phyloP scores from a whole-genome alignment of 441 rosid species.

The Aquilaria agallochum region DNA sequence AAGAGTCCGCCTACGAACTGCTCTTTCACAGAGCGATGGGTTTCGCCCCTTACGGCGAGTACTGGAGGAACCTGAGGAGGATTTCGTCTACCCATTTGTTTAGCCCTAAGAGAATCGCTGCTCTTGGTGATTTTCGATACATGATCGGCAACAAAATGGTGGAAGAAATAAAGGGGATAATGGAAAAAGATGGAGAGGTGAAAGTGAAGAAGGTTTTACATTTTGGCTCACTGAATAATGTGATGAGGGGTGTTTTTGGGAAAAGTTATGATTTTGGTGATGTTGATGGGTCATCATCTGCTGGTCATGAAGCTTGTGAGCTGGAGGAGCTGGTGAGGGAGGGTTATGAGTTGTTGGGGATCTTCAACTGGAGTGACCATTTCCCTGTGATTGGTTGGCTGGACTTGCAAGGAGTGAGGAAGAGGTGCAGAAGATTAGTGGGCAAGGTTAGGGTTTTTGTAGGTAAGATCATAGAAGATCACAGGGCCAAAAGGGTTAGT shows the following conservation, averaged over 20 bases:
- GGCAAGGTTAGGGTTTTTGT: slow-evolving; percentile 52
- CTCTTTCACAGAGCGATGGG: slow-evolving; percentile 84
- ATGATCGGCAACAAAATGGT: slow-evolving; percentile 49
- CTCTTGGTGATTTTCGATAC: slow-evolving; percentile 36
- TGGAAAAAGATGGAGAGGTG: slow-evolving; percentile 33
- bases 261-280: slow-evolving; percentile 41
- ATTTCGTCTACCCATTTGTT: slow-evolving; percentile 73
- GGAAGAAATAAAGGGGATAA: slow-evolving; percentile 27
- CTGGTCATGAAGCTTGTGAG: slow-evolving; percentile 20
- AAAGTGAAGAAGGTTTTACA: slow-evolving; percentile 48
- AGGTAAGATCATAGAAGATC: slow-evolving; percentile 50
- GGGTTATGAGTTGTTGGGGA: slow-evolving; percentile 65
- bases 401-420: slow-evolving; percentile 73
- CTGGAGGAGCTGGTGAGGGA: slow-evolving; percentile 65
- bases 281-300: no score
- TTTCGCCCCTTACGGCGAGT: slow-evolving; percentile 71
- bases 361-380: slow-evolving; percentile 85
- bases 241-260: slow-evolving; percentile 71
- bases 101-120: slow-evolving; percentile 52
- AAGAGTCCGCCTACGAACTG: slow-evolving; percentile 79
- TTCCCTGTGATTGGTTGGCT: slow-evolving; percentile 57
- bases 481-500: slow-evolving; percentile 26
- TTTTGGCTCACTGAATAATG: slow-evolving; percentile 66
- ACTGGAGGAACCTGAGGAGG: slow-evolving; percentile 73
- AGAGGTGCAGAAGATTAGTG: slow-evolving; percentile 46